Evolutionary conservation across 2,329 filamentous ascomycete genomes (phyloP).

Genomic region (Hypoxylon sp.): DNA sequence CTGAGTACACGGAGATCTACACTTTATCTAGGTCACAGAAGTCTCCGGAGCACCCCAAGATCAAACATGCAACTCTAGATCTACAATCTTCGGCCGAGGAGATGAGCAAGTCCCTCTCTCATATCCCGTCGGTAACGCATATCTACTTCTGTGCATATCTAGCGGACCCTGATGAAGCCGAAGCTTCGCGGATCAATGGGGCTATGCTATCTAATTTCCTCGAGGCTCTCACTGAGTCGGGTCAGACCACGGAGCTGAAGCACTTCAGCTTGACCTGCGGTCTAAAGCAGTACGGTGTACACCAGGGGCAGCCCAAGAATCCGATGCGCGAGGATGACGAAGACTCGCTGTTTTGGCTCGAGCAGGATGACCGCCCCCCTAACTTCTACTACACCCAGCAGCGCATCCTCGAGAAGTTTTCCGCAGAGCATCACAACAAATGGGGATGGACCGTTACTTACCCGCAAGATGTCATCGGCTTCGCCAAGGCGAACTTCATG

Average conservation of each 20-base stretch:
- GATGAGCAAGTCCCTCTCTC: slow-evolving; percentile 38
- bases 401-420: slow-evolving; percentile 56
- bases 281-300: slow-evolving; percentile 68
- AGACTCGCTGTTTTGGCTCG: slow-evolving; percentile 54
- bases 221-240: slow-evolving; percentile 60
- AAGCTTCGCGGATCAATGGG: slow-evolving; percentile 53
- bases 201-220: slow-evolving; percentile 66
- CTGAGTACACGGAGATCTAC: slow-evolving; percentile 43
- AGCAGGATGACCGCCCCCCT: slow-evolving; percentile 55
- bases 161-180: slow-evolving; percentile 37
- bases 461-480: slow-evolving; percentile 56
- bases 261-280: slow-evolving; percentile 66
- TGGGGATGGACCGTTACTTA: slow-evolving; percentile 54
- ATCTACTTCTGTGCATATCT: slow-evolving; percentile 47
- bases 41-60: slow-evolving; percentile 29
- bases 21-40: slow-evolving; percentile 42
- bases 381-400: slow-evolving; percentile 70
- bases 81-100: slow-evolving; percentile 37
- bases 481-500: slow-evolving; percentile 57
- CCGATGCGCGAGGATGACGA: slow-evolving; percentile 64
- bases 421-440: slow-evolving; percentile 35
- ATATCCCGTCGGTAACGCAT: slow-evolving; percentile 43
- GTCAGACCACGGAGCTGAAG: slow-evolving; percentile 60
- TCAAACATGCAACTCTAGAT: slow-evolving; percentile 44
- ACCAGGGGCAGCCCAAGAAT: slow-evolving; percentile 63